Conservation (phyloP, 228 moss, liverwort and hornwort genomes). For the Sphagnum magellanicum region DNA sequence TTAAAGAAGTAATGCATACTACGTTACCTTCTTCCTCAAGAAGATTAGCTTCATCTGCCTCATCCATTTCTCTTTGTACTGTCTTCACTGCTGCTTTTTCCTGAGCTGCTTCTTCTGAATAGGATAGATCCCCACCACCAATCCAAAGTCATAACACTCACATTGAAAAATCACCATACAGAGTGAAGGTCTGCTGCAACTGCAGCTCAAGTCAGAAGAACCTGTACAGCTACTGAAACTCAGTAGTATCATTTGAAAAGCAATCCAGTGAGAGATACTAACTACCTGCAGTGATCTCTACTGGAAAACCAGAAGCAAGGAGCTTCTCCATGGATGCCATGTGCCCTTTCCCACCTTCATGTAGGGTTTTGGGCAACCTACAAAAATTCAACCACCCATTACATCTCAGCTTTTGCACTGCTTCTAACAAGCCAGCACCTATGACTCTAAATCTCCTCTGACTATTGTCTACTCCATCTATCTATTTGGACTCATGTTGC, state of each 20-base stretch:
- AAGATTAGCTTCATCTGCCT: constrained; percentile 93
- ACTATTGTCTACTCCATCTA: neutral
- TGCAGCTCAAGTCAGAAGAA: neutral
- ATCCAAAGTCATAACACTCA: neutral
- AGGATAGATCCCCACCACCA: neutral
- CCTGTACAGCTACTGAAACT: neutral
- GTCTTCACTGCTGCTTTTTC: constrained; percentile 73
- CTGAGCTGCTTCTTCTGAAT: constrained; percentile 80
- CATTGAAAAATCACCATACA: neutral
- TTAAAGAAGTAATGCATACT: neutral
- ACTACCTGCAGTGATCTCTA: constrained; percentile 83
- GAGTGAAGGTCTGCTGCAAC: neutral
- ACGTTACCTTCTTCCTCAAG: constrained; percentile 87
- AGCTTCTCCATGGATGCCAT: constrained; percentile 95
- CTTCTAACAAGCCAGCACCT: constrained; percentile 6
- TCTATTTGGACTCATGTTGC: neutral
- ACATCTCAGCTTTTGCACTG: too few relatives aligned
- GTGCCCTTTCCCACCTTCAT: constrained; percentile 87
- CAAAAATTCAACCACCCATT: constrained; percentile 8
- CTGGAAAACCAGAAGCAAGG: constrained; percentile 55
- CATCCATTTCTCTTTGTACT: constrained; percentile 94
- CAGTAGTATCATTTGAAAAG: neutral
- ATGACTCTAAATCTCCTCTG: neutral
- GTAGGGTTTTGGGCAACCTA: constrained; percentile 79
- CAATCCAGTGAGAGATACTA: constrained; percentile 2